Evolutionary conservation across 2,329 filamentous ascomycete species (phyloP), one percentile per base, ranked within the genome.

Genomic region (Microdochium paspali): DNA sequence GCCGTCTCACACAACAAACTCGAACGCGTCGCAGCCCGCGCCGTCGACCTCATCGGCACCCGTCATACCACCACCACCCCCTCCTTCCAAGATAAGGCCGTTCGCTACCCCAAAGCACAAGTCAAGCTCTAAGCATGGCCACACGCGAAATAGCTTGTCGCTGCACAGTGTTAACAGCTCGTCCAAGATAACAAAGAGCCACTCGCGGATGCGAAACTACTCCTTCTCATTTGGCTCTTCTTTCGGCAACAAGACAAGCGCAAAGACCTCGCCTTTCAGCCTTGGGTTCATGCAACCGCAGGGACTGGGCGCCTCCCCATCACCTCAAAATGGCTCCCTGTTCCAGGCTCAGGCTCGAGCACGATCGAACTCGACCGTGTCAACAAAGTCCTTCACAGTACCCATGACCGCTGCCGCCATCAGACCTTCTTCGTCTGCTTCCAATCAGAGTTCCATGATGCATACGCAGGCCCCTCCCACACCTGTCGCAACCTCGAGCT

Each of bases 381-480:
- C 61, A 39, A 61, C 58, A 44, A 56, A 58, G 44, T 63, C 61
- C 4, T 57, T 59, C 21, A 60, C 59, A 43, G 58, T 56, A n/a
- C 61, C 61, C 4, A 64, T 64, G 61, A 64, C 61, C 3, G 61
- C 61, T 10, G 61, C 61, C 13, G 60, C 57, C 9, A 64, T 67
- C 53, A 61, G 66, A 55, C 61, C 64, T 49, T 50, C 61, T 46
- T 60, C 61, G 46, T 63, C 65, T 50, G 56, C 61, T 44, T 62
- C 63, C 43, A 57, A 58, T 49, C 54, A 63, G 56, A 59, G 58
- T 25, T 46, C 55, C 21, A 49, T 51, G 30, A 57, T 54, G 23
- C 56, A 58, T 13, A 45, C 56, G 4, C 58, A 61, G 42, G 49
- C 52, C 55, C 15, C 53, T 54, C 12, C 56, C 53, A 26, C 50